Evolutionary conservation across 2,329 filamentous ascomycete genomes (phyloP).

Genomic region (Allantophomopsis lycopodina): DNA sequence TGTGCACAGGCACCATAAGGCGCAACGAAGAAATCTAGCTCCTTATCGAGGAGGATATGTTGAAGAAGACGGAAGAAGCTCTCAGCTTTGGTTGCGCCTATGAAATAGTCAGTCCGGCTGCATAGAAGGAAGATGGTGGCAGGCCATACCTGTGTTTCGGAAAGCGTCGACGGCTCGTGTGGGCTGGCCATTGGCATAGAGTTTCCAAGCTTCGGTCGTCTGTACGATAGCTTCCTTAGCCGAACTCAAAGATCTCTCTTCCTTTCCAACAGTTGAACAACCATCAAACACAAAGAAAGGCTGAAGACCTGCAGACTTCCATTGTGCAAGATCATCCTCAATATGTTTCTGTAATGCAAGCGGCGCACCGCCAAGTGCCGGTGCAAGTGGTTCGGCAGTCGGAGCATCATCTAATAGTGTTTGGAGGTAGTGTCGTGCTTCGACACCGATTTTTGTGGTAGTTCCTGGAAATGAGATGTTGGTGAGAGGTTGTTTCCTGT

Average conservation of each 20-base stretch:
- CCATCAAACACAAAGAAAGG: constrained; percentile 90
- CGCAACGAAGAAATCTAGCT: constrained; percentile 65
- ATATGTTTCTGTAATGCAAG: constrained; percentile 65
- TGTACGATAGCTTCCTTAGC: constrained; percentile 52
- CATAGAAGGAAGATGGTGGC: not conserved
- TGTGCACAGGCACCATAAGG: constrained; percentile 81
- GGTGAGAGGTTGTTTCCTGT: not conserved
- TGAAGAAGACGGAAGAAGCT: constrained; percentile 69
- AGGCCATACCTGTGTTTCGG: constrained; percentile 56
- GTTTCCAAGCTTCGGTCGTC: constrained; percentile 69
- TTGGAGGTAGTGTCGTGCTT: constrained; percentile 80
- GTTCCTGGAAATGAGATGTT: not conserved
- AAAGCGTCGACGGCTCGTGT: constrained; percentile 77
- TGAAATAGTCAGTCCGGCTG: constrained; percentile 13
- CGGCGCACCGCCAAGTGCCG: constrained; percentile 80
- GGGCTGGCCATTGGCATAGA: constrained; percentile 73
- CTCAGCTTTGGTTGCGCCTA: constrained; percentile 58
- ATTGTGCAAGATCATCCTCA: constrained; percentile 59
- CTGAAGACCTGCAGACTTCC: constrained; percentile 56
- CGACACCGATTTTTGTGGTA: constrained; percentile 54
- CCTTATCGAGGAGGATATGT: constrained; percentile 52
- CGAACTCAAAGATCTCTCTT: constrained; percentile 52
- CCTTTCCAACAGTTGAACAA: constrained; percentile 63
- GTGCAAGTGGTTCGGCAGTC: constrained; percentile 74
- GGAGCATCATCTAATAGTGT: constrained; percentile 58